phyloP scores from a whole-genome alignment of 2,329 filamentous ascomycete genomes.

The Colletotrichum sp. region DNA sequence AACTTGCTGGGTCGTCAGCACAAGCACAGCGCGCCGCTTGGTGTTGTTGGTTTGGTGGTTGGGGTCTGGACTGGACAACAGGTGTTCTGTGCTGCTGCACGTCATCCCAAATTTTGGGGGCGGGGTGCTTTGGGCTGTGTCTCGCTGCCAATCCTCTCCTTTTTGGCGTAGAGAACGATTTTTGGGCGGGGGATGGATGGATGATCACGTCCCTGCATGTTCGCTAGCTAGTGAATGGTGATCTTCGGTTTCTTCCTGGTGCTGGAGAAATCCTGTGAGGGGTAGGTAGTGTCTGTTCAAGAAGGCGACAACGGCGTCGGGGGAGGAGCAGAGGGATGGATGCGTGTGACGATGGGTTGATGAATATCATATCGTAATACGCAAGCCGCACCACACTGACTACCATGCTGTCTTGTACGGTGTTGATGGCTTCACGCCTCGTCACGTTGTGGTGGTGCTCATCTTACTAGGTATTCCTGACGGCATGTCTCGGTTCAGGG shows the following conservation, averaged over 20 bases:
- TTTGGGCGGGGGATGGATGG: not conserved
- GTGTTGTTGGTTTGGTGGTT: not conserved
- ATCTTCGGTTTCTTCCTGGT: not conserved
- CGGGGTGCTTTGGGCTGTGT: not conserved
- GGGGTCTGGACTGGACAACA: not conserved
- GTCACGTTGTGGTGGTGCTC: not conserved
- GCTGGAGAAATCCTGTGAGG: not conserved
- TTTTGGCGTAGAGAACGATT: not conserved
- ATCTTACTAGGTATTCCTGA: not conserved
- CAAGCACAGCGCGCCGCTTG: not conserved
- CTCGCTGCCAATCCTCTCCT: not conserved
- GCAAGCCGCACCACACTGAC: not conserved
- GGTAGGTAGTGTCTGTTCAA: not conserved
- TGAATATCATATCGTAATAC: not conserved
- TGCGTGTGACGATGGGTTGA: not conserved
- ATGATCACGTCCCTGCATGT: not conserved
- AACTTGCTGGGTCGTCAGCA: not conserved
- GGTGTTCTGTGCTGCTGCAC: not conserved
- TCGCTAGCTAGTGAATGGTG: not conserved
- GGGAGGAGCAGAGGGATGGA: not conserved
- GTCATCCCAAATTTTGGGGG: not conserved
- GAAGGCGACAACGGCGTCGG: not conserved
- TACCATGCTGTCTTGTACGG: not conserved
- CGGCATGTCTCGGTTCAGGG: not conserved
- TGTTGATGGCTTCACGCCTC: rapidly evolving